Evolutionary conservation across 2,329 filamentous ascomycete genomes (phyloP).

Genomic region (Fusarium xyrophilum): DNA sequence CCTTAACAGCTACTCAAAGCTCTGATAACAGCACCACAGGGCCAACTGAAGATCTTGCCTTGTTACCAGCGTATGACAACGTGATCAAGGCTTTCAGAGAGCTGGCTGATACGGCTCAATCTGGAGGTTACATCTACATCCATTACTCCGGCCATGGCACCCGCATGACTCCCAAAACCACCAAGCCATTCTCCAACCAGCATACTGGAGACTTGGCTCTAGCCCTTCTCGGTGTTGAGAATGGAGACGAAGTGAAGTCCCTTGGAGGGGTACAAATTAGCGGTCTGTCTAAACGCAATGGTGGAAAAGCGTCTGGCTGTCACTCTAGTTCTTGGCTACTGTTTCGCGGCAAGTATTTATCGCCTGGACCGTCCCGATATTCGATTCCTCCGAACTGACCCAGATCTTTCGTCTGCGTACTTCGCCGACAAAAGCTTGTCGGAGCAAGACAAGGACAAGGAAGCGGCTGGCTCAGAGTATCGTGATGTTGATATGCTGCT

Average conservation of each 20-base stretch:
- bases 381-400: background rate
- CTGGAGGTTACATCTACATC: conserved; percentile 3
- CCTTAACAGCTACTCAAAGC: background rate
- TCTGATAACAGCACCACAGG: background rate
- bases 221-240: background rate
- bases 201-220: conserved; percentile 14
- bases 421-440: background rate
- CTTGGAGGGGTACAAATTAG: conserved; percentile 11
- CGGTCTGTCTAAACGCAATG: background rate
- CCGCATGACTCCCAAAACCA: background rate
- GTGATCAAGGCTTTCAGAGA: background rate
- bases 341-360: conserved; percentile 23
- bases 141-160: conserved; percentile 17
- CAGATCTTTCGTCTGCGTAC: background rate
- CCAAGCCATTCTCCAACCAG: background rate
- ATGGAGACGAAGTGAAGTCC: background rate
- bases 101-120: background rate
- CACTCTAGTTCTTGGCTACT: conserved; percentile 29
- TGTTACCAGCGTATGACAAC: background rate
- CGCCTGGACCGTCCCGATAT: background rate
- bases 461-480: background rate
- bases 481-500: conserved; percentile 4
- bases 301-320: conserved; percentile 7
- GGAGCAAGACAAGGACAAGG: too few species aligned
- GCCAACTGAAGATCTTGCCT: background rate